Base-by-base conservation (phyloP, 164 flowering plant species). In the Echeveria elegans region DNA sequence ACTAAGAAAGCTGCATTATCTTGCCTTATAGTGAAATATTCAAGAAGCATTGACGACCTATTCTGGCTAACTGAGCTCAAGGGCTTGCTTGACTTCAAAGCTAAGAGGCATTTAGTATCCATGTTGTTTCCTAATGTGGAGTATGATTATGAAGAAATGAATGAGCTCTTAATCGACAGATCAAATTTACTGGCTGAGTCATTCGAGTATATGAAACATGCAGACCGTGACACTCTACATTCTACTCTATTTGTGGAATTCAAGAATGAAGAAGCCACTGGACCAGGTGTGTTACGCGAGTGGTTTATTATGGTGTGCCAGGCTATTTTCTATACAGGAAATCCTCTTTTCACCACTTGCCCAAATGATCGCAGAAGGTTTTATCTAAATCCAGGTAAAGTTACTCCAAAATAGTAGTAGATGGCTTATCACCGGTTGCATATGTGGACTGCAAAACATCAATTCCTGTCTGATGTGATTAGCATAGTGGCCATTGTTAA, bases 231-330 rank as follows among this genome's bases (percentile, higher is more conserved):
- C 0, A 38, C 82, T 5, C 65, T 90, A 63, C 94, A 79, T 69
- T 72, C 74, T 68, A 88, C 86, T 48, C 75, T 93, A 53, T 88
- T 88, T 62, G 80, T 93, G 86, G 94, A 90, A 75, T 93, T 93
- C 78, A 90, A 90, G 74, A 85, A 89, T 78, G 98, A 93, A 78
- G 98, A 90, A 77, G 98, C 97, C 32, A 90, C 96, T 0, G 98
- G 98, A 23, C 97, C 94, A 64, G 98, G 98, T 65, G 98, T 93
- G 0, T 66, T 93, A 75, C 73, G 97, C 38, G 98, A 93, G 74
- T 93, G 98, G 98, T 90, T 93, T 74, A 80, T 75, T 71, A 76
- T 88, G 79, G 96, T 93, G 0, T 88, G 88, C 78, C 87, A 82
- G 73, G 94, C 79, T 63, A 76, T 93, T 48, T 93, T 90, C 72